Conservation (phyloP, 495 filamentous ascomycete genomes). For the Corynascus novoguineensis region DNA sequence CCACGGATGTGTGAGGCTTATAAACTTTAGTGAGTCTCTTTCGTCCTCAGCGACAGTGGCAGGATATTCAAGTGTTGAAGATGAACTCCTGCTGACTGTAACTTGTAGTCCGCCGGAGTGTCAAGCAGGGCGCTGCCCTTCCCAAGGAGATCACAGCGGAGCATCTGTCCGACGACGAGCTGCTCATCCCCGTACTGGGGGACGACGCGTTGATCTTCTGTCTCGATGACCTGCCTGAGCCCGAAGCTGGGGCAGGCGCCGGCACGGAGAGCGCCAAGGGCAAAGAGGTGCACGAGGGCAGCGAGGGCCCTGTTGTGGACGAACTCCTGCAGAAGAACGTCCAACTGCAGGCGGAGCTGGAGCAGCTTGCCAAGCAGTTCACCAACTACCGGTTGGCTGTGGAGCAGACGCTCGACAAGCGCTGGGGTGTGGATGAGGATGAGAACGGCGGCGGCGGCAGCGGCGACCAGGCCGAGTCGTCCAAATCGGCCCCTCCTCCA, state of each 20-base stretch:
- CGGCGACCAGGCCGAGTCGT: constrained; percentile 12
- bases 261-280: not conserved
- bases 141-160: constrained; percentile 52
- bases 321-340: constrained; percentile 52
- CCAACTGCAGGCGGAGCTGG: constrained; percentile 64
- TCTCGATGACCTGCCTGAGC: constrained; percentile 65
- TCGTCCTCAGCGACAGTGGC: too few relatives aligned
- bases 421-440: constrained; percentile 50
- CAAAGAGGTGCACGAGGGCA: not conserved
- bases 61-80: too few relatives aligned
- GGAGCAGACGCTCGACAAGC: constrained; percentile 62
- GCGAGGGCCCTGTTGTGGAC: constrained; percentile 26
- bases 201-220: constrained; percentile 82
- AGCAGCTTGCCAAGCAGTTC: constrained; percentile 60
- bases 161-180: constrained; percentile 66
- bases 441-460: too few relatives aligned
- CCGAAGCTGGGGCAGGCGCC: constrained; percentile 16
- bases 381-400: constrained; percentile 66
- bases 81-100: not conserved
- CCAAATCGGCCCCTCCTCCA: constrained; percentile 2
- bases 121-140: constrained; percentile 42
- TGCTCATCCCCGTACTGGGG: constrained; percentile 77
- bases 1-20: constrained; percentile 71
- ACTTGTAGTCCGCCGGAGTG: constrained; percentile 35
- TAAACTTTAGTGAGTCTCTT: constrained; percentile 63